phyloP scores from a whole-genome alignment of 192 early-diverging fungal genomes.

The Entomortierella chlamydospora region DNA sequence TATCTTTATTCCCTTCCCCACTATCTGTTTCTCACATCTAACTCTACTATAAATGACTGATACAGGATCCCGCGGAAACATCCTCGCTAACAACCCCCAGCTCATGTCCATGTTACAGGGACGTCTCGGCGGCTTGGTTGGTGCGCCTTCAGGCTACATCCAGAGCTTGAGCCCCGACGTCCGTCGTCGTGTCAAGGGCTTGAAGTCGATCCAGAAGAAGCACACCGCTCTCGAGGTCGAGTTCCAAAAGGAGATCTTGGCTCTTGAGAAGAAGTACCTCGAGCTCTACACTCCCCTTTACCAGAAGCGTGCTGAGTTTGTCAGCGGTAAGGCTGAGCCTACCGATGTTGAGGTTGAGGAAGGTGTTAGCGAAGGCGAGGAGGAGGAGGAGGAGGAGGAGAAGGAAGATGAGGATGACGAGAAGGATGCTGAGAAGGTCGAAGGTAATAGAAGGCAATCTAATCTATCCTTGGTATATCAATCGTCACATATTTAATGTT shows the following conservation, averaged over 20 bases:
- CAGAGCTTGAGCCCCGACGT: conserved; percentile 80
- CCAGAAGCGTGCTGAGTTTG: conserved; percentile 84
- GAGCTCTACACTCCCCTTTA: conserved; percentile 89
- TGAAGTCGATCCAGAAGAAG: conserved; percentile 91
- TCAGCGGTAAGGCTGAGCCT: conserved; percentile 89
- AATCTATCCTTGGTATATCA: too few relatives aligned
- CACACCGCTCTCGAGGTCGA: conserved; percentile 86
- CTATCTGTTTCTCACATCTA: not conserved
- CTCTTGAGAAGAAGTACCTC: conserved; percentile 97
- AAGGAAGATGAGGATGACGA: conserved; percentile 61
- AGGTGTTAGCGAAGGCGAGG: conserved; percentile 72
- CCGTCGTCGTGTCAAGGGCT: conserved; percentile 86
- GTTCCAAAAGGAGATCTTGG: conserved; percentile 94
- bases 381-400: conserved; percentile 66
- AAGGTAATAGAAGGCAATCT: too few relatives aligned
- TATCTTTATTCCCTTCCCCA: not conserved
- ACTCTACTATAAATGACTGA: not conserved
- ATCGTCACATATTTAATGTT: too few relatives aligned
- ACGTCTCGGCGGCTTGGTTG: conserved; percentile 82
- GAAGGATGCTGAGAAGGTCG: conserved; percentile 55
- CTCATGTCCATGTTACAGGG: conserved; percentile 81
- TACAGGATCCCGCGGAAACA: conserved; percentile 4
- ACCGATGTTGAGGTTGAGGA: conserved; percentile 83
- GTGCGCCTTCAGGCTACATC: conserved; percentile 78
- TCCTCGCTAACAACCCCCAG: conserved; percentile 66